A percentile compares a stretch with the other conserved stretches of the same genome.
These are phyloP conservation scores for Pulveroboletus frians DNA, from an alignment of 768 basidiomycete species.

Conservation along the genomic window DNA sequence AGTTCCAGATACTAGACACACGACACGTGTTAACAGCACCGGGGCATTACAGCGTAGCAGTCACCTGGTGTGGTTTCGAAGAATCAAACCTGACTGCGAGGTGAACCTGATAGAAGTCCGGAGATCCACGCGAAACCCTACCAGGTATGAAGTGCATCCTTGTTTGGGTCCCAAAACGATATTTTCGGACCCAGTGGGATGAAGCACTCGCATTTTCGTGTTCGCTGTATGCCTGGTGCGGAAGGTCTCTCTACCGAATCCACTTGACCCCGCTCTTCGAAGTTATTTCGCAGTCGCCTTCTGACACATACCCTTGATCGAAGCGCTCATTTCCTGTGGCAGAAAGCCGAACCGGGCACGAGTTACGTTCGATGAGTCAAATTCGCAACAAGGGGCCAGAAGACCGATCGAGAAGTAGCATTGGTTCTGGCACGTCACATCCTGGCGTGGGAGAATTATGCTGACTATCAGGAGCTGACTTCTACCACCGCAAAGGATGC, in stretches of 20 bases:
- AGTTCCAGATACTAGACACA: slow-evolving; percentile 2
- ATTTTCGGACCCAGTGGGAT: neutral
- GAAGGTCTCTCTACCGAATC: neutral
- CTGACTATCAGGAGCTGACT: neutral
- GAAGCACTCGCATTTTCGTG: neutral
- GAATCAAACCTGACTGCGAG: neutral
- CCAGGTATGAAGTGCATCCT: neutral
- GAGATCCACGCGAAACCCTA: neutral
- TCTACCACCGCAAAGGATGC: neutral
- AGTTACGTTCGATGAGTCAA: slow-evolving; percentile 4
- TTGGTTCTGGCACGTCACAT: neutral
- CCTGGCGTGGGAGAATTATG: neutral
- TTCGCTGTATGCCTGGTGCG: neutral
- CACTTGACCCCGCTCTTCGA: too few species aligned
- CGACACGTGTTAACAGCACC: slow-evolving; percentile 7
- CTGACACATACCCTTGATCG: neutral
- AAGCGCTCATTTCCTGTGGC: neutral
- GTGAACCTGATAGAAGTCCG: neutral
- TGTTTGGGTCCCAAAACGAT: neutral
- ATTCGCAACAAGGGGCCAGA: neutral
- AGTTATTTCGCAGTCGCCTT: neutral
- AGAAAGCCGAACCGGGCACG: neutral
- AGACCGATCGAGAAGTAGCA: slow-evolving; percentile 10
- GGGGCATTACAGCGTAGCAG: neutral
- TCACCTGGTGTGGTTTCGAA: slow-evolving; percentile 3